These are phyloP conservation scores for Paecilomyces sp. DNA, from an alignment of 2,329 filamentous ascomycete species.

Conservation along the genomic window DNA sequence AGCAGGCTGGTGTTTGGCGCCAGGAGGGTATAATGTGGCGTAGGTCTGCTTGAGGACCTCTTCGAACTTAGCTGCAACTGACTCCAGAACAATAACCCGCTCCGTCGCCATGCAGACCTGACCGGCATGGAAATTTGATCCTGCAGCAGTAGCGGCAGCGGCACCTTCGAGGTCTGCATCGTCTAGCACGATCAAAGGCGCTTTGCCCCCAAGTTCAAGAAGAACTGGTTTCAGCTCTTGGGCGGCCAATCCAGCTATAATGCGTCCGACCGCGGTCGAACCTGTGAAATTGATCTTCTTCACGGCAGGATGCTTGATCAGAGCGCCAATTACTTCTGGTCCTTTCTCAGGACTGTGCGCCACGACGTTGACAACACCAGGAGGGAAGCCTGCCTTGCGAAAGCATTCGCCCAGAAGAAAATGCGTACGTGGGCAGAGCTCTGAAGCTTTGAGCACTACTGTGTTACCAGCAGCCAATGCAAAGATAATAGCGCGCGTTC, in stretches of 20 bases:
- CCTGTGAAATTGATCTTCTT: conserved; percentile 69
- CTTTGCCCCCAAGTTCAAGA: not conserved
- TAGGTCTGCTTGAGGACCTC: conserved; percentile 6
- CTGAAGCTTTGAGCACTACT: conserved; percentile 21
- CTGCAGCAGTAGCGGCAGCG: not conserved
- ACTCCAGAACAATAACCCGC: conserved; percentile 32
- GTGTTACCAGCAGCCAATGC: conserved; percentile 11
- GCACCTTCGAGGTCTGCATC: not conserved
- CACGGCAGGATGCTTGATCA: conserved; percentile 56
- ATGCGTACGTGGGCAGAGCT: conserved; percentile 23
- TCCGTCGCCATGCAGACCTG: not conserved
- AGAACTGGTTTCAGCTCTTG: not conserved
- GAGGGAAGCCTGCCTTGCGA: conserved; percentile 36
- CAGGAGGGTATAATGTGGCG: not conserved
- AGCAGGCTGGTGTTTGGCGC: not conserved
- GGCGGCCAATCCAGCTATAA: not conserved
- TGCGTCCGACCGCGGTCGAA: conserved; percentile 54
- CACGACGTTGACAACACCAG: conserved; percentile 31
- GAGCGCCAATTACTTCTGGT: conserved; percentile 51
- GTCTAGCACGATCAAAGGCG: not conserved
- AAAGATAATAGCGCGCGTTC: conserved; percentile 15
- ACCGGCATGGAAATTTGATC: not conserved
- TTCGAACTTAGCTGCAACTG: conserved; percentile 44
- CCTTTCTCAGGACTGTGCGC: conserved; percentile 40
- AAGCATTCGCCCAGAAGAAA: conserved; percentile 29